phyloP scores from a whole-genome alignment of 2,329 filamentous ascomycete genomes.

The Penicillium paneum region DNA sequence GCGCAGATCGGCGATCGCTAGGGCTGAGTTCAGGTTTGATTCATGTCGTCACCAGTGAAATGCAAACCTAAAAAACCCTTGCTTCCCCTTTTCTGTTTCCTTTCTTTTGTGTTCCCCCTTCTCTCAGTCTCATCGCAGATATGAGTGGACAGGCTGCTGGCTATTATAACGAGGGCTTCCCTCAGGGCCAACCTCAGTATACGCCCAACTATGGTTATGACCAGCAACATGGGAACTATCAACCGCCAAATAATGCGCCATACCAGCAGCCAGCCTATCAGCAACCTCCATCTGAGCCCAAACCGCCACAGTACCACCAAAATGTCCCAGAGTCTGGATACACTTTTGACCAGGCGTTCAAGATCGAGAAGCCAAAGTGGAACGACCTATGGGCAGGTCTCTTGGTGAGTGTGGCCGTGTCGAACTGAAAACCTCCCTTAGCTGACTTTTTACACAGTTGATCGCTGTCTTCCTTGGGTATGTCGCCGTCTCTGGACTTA shows the following conservation, averaged over 20 bases:
- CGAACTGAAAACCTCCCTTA: neutral
- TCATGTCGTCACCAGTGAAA: neutral
- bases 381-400: constrained; percentile 88
- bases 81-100: neutral
- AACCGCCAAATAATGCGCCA: constrained; percentile 5
- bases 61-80: neutral
- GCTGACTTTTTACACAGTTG: constrained; percentile 49
- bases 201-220: constrained; percentile 12
- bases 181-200: constrained; percentile 16
- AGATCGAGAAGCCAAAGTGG: constrained; percentile 77
- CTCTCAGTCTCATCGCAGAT: neutral
- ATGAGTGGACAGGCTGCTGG: constrained; percentile 40
- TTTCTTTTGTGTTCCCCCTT: neutral
- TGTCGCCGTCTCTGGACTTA: constrained; percentile 69
- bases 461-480: constrained; percentile 70
- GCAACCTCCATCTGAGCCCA: constrained; percentile 20
- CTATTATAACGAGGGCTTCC: constrained; percentile 33
- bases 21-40: neutral
- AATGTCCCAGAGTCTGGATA: constrained; percentile 31
- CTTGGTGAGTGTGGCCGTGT: constrained; percentile 51
- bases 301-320: constrained; percentile 24
- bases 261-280: constrained; percentile 6
- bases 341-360: constrained; percentile 76
- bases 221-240: constrained; percentile 18
- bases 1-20: neutral